Evolutionary conservation across 805 yeast species (phyloP).

Genomic region (Kuraishia cidri): DNA sequence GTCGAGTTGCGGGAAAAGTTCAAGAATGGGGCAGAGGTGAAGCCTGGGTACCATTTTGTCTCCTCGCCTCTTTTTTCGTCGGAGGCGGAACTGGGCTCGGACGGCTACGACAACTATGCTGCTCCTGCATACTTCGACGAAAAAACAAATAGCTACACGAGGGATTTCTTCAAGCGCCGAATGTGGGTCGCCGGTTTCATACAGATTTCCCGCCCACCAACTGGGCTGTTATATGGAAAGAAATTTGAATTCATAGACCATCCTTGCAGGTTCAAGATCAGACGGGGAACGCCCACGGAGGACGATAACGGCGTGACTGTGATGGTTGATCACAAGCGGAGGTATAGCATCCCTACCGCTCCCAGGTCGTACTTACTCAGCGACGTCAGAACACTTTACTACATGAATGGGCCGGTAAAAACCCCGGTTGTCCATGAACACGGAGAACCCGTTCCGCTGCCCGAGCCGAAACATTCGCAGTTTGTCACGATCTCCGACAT

Average conservation of each 20-base stretch:
- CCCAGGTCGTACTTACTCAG: conserved; percentile 16
- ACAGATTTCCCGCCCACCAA: conserved; percentile 19
- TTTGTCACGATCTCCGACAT: conserved; percentile 27
- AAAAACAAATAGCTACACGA: neutral
- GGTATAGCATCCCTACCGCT: conserved; percentile 20
- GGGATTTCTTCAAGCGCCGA: conserved; percentile 39
- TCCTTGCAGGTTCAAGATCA: conserved; percentile 28
- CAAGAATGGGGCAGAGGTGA: conserved; percentile 14
- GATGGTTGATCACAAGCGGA: conserved; percentile 49
- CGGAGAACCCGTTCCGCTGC: neutral
- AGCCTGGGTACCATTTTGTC: conserved; percentile 56
- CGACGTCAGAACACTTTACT: conserved; percentile 56
- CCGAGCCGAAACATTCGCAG: conserved; percentile 14
- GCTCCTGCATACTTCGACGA: conserved; percentile 33
- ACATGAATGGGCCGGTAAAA: conserved; percentile 34
- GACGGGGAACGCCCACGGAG: conserved; percentile 9
- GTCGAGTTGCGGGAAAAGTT: conserved; percentile 7
- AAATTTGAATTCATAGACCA: conserved; percentile 43
- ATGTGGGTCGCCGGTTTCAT: conserved; percentile 78
- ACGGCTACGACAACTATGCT: conserved; percentile 79
- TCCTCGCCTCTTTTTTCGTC: conserved; percentile 53
- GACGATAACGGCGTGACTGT: conserved; percentile 15
- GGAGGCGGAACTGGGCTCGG: conserved; percentile 41
- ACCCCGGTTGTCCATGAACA: conserved; percentile 7
- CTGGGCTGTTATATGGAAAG: conserved; percentile 25